Evolutionary conservation across 1,139 yeast genomes (phyloP).

Genomic region (Waltiozyma sp.): DNA sequence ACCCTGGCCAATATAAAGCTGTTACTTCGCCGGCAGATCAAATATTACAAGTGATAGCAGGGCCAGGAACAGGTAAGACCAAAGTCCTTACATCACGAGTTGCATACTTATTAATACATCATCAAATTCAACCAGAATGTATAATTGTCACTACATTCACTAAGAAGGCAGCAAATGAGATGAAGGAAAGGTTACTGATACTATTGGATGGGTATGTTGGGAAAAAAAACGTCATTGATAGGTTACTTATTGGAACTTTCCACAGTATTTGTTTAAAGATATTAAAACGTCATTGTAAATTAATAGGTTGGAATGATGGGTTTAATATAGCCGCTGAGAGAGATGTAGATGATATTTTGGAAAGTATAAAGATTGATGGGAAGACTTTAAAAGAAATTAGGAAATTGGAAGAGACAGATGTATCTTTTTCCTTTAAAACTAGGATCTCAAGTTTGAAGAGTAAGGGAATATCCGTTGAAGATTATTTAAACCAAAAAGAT

Average conservation of each 20-base stretch:
- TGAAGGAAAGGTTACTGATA: slow-evolving; percentile 45
- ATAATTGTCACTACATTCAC: slow-evolving; percentile 86
- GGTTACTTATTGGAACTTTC: slow-evolving; percentile 70
- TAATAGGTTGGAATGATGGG: slow-evolving; percentile 33
- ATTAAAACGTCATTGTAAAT: slow-evolving; percentile 43
- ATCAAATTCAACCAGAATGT: slow-evolving; percentile 41
- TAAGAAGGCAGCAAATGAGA: slow-evolving; percentile 79
- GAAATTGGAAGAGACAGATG: slow-evolving; percentile 6
- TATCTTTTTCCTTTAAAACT: slow-evolving; percentile 2
- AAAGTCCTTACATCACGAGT: slow-evolving; percentile 72
- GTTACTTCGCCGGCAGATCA: slow-evolving; percentile 44
- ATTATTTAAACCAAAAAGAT: slow-evolving; percentile 13
- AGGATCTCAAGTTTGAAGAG: slow-evolving; percentile 45
- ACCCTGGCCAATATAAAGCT: slow-evolving; percentile 48
- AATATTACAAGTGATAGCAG: slow-evolving; percentile 71
- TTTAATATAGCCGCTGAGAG: slow-evolving; percentile 58
- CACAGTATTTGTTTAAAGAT: slow-evolving; percentile 68
- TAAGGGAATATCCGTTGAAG: slow-evolving; percentile 30
- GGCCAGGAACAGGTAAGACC: slow-evolving; percentile 82
- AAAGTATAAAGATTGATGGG: slow-evolving; percentile 21
- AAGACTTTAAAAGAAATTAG: slow-evolving; percentile 10
- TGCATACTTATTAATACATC: slow-evolving; percentile 48
- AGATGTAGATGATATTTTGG: slow-evolving; percentile 43
- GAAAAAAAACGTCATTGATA: slow-evolving; percentile 18
- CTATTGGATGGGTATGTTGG: slow-evolving; percentile 32